A percentile compares a stretch with the other conserved stretches of the same genome.
phyloP scores from a whole-genome alignment of 2,329 filamentous ascomycete genomes.

The Penicillium paneum region DNA sequence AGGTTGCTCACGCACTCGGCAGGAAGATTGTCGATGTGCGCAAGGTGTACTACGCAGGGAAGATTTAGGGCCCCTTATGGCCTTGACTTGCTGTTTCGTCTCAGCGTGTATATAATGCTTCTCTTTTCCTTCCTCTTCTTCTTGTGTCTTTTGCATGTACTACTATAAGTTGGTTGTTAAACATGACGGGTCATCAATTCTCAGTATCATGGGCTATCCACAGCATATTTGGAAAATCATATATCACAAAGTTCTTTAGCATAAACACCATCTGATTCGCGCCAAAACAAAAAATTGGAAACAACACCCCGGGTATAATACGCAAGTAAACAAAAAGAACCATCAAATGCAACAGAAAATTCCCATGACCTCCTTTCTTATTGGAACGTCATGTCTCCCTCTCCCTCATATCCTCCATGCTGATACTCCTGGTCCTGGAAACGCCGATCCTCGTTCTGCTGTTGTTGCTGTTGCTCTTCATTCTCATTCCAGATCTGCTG shows the following conservation, averaged over 20 bases:
- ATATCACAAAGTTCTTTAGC: slow-evolving; percentile 4
- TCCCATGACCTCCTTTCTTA: background rate
- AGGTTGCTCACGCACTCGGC: slow-evolving; percentile 81
- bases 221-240: slow-evolving; percentile 11
- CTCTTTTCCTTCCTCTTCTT: slow-evolving; percentile 19
- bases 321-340: slow-evolving; percentile 5
- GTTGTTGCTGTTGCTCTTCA: slow-evolving; percentile 34
- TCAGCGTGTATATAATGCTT: slow-evolving; percentile 27
- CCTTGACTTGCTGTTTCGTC: slow-evolving; percentile 13
- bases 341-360: slow-evolving; percentile 7
- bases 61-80: slow-evolving; percentile 49
- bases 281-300: background rate
- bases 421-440: slow-evolving; percentile 18
- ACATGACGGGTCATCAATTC: slow-evolving; percentile 18
- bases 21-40: slow-evolving; percentile 95
- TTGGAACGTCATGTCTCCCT: slow-evolving; percentile 29
- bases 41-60: slow-evolving; percentile 93
- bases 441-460: slow-evolving; percentile 21
- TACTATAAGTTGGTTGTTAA: slow-evolving; percentile 26
- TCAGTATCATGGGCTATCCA: slow-evolving; percentile 8
- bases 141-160: slow-evolving; percentile 29
- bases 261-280: background rate
- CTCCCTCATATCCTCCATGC: slow-evolving; percentile 17
- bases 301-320: slow-evolving; percentile 11
- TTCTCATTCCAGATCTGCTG: slow-evolving; percentile 79